These are phyloP conservation scores for Roridomyces roridus DNA, from an alignment of 768 basidiomycete genomes.

Conservation along the genomic window DNA sequence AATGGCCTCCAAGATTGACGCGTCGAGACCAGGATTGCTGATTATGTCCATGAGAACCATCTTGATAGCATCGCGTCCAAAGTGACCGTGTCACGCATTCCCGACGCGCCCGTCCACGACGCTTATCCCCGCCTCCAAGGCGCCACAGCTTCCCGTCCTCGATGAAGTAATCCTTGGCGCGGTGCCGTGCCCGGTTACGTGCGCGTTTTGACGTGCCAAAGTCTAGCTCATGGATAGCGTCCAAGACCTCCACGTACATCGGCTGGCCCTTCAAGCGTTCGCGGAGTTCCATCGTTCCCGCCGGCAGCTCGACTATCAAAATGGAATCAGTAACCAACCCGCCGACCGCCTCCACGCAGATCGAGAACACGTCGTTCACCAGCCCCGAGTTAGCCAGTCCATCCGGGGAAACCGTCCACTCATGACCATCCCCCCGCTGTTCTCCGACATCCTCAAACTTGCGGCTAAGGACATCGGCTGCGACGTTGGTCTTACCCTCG, in stretches of 20 bases:
- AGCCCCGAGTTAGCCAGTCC: slow-evolving; percentile 27
- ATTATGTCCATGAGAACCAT: slow-evolving; percentile 19
- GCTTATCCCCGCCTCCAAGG: neutral
- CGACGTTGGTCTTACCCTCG: slow-evolving; percentile 27
- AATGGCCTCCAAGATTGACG: slow-evolving; percentile 27
- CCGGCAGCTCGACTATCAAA: neutral
- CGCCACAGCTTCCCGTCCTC: slow-evolving; percentile 21
- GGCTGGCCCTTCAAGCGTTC: slow-evolving; percentile 20
- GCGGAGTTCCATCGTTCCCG: neutral
- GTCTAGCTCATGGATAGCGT: slow-evolving; percentile 9
- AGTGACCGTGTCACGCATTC: slow-evolving; percentile 28
- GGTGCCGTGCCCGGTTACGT: slow-evolving; percentile 7
- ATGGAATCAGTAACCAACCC: too few species aligned
- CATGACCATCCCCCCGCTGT: slow-evolving; percentile 6
- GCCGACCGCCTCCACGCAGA: neutral
- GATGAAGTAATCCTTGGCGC: slow-evolving; percentile 7
- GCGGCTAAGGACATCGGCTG: slow-evolving; percentile 29
- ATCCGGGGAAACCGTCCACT: slow-evolving; percentile 31
- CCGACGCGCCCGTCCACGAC: neutral
- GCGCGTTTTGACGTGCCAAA: too few species aligned
- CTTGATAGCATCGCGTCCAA: slow-evolving; percentile 29
- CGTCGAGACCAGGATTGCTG: slow-evolving; percentile 27
- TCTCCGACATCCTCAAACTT: slow-evolving; percentile 4
- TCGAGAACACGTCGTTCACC: slow-evolving; percentile 12
- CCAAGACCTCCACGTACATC: slow-evolving; percentile 12